Percentiles rank a stretch among this genome's conserved stretches.
Evolutionary conservation across 306 rosid genomes (phyloP).

Genomic region (Inga oerstediana): DNA sequence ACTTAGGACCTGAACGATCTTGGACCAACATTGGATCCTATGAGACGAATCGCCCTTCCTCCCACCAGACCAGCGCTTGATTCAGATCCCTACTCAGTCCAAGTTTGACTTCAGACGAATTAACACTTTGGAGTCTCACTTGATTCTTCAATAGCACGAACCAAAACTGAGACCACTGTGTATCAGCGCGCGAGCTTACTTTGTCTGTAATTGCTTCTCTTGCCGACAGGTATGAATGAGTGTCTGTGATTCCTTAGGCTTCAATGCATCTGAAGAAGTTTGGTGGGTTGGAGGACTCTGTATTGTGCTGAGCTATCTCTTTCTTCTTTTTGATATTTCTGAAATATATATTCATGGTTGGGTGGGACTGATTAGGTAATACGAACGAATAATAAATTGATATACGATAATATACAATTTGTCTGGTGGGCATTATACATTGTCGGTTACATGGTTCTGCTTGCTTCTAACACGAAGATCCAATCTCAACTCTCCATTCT

Average conservation of each 20-base stretch:
- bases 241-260: constrained; percentile 58
- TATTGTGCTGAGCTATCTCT: constrained; percentile 18
- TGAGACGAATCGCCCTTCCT: neutral
- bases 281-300: constrained; percentile 50
- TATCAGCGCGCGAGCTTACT: neutral
- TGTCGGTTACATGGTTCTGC: constrained; percentile 15
- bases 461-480: neutral
- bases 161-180: neutral
- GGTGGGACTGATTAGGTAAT: constrained; percentile 39
- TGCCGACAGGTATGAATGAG: constrained; percentile 40
- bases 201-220: neutral
- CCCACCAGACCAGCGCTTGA: neutral
- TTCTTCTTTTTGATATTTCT: neutral
- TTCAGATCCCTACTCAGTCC: constrained; percentile 2
- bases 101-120: constrained; percentile 43
- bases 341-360: constrained; percentile 20
- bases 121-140: constrained; percentile 38
- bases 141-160: constrained; percentile 22
- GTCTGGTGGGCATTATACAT: constrained; percentile 10
- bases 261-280: constrained; percentile 57
- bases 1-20: constrained; percentile 64
- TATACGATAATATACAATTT: neutral
- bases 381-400: neutral
- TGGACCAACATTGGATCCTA: constrained; percentile 83
- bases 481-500: neutral